Evolutionary conservation across 306 rosid genomes (phyloP).

Genomic region (Prinsepia uniflora): DNA sequence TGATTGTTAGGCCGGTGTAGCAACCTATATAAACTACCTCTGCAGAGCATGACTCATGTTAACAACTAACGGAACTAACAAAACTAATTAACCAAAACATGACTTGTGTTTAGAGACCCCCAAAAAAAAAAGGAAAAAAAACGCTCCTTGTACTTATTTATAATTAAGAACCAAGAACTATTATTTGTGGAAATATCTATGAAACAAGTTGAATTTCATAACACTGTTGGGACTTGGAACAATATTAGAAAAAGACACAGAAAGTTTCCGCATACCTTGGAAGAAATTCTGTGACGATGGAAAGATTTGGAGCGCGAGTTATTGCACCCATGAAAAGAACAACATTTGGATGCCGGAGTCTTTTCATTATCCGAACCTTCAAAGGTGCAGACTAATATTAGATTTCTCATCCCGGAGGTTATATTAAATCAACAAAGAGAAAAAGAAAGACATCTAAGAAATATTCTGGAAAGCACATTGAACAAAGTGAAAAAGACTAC

Average conservation of each 20-base stretch:
- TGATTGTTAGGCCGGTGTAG: conserved; percentile 88
- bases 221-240: not conserved
- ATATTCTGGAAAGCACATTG: not conserved
- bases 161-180: conserved; percentile 1
- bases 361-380: conserved; percentile 87
- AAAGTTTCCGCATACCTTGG: conserved; percentile 62
- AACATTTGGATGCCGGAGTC: conserved; percentile 91
- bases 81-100: conserved; percentile 6
- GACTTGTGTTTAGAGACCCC: not conserved
- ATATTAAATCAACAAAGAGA: not conserved
- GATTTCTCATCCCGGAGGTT: not conserved
- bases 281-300: conserved; percentile 89
- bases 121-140: no score
- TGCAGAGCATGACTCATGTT: conserved; percentile 39
- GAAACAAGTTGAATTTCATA: not conserved
- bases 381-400: conserved; percentile 5
- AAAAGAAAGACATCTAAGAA: not conserved
- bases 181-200: not conserved
- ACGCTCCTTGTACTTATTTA: not conserved
- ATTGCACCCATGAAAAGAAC: conserved; percentile 99
- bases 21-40: conserved; percentile 95
- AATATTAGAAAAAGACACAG: conserved; percentile 8
- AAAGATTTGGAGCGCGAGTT: conserved; percentile 83
- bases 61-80: conserved; percentile 11
- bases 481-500: not conserved